Evolutionary conservation across 129 eudicot species (phyloP), one percentile per base, ranked within the genome.

Genomic region (Tagetes erecta): DNA sequence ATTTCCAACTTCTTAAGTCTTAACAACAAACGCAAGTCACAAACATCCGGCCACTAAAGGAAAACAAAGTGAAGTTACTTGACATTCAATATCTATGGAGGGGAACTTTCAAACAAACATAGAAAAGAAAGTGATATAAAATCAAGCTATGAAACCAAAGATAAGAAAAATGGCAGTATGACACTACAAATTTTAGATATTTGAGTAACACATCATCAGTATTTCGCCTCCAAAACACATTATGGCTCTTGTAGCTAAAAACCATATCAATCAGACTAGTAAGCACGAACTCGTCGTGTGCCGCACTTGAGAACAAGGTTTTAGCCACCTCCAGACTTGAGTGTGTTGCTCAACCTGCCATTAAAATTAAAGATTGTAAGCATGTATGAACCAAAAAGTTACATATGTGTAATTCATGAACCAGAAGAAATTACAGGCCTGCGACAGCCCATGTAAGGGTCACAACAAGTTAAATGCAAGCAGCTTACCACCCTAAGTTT

Each of bases 331-430:
- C 96, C 94, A 69, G 96, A 84, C 74, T 90, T 87, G 44, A 90
- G 94, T 34, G 93, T 90, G 82, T 90, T 90, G 71, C 96, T 90
- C 84, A 90, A 87, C 96, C 96, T 90, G 72, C 77, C 78, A 79
- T 53, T 51, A 51, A 38, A 41, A 40, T 51, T 0, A 1, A 5
- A 67, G n/a, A 14, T 12, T 35, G 27, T 76, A 34, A 37, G 37
- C 41, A 38, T 41, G 27, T 31, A 10, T 75, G 68, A n/a, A 38
- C 47, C n/a, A 35, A 33, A 60, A 1, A 35, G 42, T 47, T n/a
- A 39, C 13, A 37, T 34, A 38, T 39, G 49, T 50, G 57, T 51
- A 51, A 12, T 13, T 51, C 57, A 13, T 51, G 57, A 51, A 51
- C 4, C 30, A 14, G 57, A 51, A 51, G 27, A 51, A 51, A 12